These are phyloP conservation scores for Cicer pinnatifidum DNA, from an alignment of 306 rosid species.

Conservation along the genomic window DNA sequence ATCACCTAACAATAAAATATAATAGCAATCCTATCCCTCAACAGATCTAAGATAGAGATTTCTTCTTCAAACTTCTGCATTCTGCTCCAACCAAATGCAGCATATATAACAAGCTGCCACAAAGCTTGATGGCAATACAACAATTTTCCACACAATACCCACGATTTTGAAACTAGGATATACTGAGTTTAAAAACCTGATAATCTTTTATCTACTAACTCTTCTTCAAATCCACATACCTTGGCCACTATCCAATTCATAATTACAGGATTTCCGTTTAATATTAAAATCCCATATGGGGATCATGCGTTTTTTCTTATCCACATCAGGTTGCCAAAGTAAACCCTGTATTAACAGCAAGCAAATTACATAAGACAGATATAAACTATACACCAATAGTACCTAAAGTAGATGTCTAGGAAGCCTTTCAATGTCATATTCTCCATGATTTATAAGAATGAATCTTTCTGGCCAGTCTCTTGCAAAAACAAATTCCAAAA, in stretches of 20 bases:
- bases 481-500: slow-evolving; percentile 24
- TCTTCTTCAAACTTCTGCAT: slow-evolving; percentile 7
- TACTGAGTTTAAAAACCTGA: not conserved
- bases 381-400: slow-evolving; percentile 13
- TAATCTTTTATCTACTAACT: slow-evolving; percentile 11
- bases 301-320: not conserved
- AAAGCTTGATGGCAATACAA: not conserved
- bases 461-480: not conserved
- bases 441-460: slow-evolving; percentile 6
- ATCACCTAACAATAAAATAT: not conserved
- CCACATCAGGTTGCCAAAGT: slow-evolving; percentile 16
- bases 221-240: slow-evolving; percentile 25
- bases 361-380: slow-evolving; percentile 3
- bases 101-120: not conserved
- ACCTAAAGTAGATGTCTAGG: slow-evolving; percentile 19
- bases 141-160: slow-evolving; percentile 10
- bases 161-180: slow-evolving; percentile 14
- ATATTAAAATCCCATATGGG: not conserved
- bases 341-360: not conserved
- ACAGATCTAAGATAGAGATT: not conserved
- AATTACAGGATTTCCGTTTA: slow-evolving; percentile 2
- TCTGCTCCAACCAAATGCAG: slow-evolving; percentile 32
- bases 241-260: slow-evolving; percentile 25
- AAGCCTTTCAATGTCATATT: slow-evolving; percentile 12
- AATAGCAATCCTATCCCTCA: slow-evolving; percentile 7